Evolutionary conservation across 345 rosid species (phyloP).

Genomic region (Corchorus olitorius): DNA sequence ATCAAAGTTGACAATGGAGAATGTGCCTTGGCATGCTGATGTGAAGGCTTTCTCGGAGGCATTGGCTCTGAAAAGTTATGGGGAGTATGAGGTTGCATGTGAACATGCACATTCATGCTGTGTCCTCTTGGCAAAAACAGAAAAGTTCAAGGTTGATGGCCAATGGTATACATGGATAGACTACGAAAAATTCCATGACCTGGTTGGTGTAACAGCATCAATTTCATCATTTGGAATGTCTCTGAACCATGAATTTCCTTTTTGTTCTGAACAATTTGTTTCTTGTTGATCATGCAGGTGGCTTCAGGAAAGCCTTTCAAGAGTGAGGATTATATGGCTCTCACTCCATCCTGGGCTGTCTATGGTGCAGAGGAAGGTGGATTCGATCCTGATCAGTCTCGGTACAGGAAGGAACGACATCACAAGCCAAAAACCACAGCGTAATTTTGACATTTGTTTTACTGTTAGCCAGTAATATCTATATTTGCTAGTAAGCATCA

Average conservation of each 20-base stretch:
- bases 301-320: constrained; percentile 77
- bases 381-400: constrained; percentile 82
- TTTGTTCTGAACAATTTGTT: not conserved
- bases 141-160: constrained; percentile 82
- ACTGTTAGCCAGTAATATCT: not conserved
- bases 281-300: constrained; percentile 45
- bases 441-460: constrained; percentile 24
- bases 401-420: constrained; percentile 81
- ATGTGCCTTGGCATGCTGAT: constrained; percentile 96
- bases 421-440: constrained; percentile 58
- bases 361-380: constrained; percentile 97
- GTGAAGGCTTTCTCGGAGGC: constrained; percentile 94
- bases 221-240: constrained; percentile 4
- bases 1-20: constrained; percentile 96
- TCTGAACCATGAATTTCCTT: not conserved
- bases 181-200: constrained; percentile 91
- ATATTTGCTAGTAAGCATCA: not conserved
- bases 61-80: constrained; percentile 66
- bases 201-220: constrained; percentile 51
- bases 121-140: constrained; percentile 84
- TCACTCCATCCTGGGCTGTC: constrained; percentile 92
- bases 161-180: constrained; percentile 98
- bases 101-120: constrained; percentile 96
- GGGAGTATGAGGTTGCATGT: constrained; percentile 94
- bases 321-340: constrained; percentile 85